These are phyloP conservation scores for Boletus vinaceobasis DNA, from an alignment of 768 basidiomycete genomes.

Conservation along the genomic window DNA sequence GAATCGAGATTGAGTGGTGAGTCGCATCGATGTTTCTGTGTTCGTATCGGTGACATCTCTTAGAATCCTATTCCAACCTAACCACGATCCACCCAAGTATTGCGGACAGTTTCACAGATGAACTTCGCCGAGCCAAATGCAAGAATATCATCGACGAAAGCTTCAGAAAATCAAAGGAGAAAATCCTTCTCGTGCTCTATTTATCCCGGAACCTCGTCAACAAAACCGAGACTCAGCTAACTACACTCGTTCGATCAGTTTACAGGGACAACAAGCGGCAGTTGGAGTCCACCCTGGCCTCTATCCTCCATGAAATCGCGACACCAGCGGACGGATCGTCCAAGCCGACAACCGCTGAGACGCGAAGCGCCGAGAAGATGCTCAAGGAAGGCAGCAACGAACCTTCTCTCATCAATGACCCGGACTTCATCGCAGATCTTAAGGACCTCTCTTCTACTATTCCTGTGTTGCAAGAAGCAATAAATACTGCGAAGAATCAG, in stretches of 20 bases:
- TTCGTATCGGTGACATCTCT: not conserved
- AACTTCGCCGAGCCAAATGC: conserved; percentile 13
- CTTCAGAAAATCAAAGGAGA: conserved; percentile 25
- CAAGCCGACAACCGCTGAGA: conserved; percentile 13
- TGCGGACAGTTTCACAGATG: conserved; percentile 17
- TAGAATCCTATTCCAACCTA: conserved; percentile 19
- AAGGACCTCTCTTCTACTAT: conserved; percentile 8
- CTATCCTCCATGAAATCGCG: conserved; percentile 15
- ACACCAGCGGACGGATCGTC: not conserved
- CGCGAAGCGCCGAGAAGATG: conserved; percentile 14
- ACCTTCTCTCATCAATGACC: conserved; percentile 18
- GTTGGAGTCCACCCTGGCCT: conserved; percentile 9
- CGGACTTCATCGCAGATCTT: conserved; percentile 23
- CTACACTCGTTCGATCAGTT: conserved; percentile 13
- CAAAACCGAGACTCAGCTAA: conserved; percentile 12
- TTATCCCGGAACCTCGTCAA: conserved; percentile 13
- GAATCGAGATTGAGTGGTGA: conserved; percentile 13
- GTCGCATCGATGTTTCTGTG: not conserved
- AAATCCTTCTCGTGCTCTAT: conserved; percentile 17
- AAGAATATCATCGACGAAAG: conserved; percentile 15
- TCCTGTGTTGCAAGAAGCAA: conserved; percentile 18
- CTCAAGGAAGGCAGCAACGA: conserved; percentile 22
- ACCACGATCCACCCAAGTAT: conserved; percentile 16
- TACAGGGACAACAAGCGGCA: conserved; percentile 12
- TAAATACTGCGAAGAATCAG: conserved; percentile 9